Base-by-base conservation (phyloP, 257 asterid species). In the Nicotiana undulata region DNA sequence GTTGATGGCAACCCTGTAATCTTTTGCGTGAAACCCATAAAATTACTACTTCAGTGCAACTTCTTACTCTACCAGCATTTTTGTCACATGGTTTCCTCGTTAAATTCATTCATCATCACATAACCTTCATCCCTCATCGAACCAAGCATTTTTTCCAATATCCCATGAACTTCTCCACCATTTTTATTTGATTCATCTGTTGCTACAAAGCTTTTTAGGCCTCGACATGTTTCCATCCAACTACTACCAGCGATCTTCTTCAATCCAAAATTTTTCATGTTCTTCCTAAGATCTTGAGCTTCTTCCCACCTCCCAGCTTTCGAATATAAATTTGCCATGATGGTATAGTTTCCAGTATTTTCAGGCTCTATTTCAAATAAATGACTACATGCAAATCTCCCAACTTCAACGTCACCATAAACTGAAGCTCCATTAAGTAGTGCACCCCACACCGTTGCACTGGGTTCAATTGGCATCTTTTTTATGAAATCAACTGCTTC, bases 231-330 rank as follows among this genome's bases (percentile, higher is more conserved):
- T 84, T 93, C 90, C 70, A 92, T 84, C 85, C 98, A 90, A 84
- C 98, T 94, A 84, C 90, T 88, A 65, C 97, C 98, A 20, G 91
- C 91, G 81, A 92, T 86, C 85, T 94, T 94, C 91, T 89, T 89
- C 85, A 88, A 88, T 77, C 90, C 91, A 44, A 51, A 75, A 37
- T 28, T 83, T 37, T 34, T 87, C 91, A 94, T 52, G 40, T 83
- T 88, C 76, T 84, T 90, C 59, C 98, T 88, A 11, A 94, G 85
- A 65, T 66, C 86, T 89, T 90, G 92, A 22, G 96, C 96, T 81
- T 94, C 98, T 76, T 88, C 88, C 94, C 98, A 94, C 82, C 87
- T 89, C 17, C 96, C 97, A 86, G 93, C 92, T 82, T 91, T 86
- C 34, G 98, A 87, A 83, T 87, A 94, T 75, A 94, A 66, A 82